Evolutionary conservation across 768 basidiomycete species (phyloP).

Genomic region (Phallus indusiatus): DNA sequence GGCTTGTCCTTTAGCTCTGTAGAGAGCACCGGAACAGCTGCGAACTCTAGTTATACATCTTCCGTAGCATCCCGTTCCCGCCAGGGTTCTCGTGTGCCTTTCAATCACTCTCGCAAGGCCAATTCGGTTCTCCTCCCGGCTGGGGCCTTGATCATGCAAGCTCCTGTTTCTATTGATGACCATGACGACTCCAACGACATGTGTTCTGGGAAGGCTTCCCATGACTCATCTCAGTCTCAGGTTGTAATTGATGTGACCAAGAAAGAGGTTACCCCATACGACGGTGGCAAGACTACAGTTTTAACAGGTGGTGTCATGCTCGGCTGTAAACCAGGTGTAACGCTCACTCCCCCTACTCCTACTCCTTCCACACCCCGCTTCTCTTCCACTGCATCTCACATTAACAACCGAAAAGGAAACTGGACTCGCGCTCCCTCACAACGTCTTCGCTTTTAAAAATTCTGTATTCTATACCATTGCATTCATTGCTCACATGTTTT

Average conservation of each 20-base stretch:
- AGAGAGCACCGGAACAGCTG: slow-evolving; percentile 35
- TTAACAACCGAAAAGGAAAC: slow-evolving; percentile 11
- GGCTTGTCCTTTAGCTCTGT: slow-evolving; percentile 58
- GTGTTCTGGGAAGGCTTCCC: slow-evolving; percentile 26
- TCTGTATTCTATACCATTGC: slow-evolving; percentile 10
- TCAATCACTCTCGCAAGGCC: neutral
- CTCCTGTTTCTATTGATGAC: neutral
- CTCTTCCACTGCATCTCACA: slow-evolving; percentile 13
- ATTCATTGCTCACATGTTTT: slow-evolving; percentile 7
- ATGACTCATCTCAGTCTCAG: slow-evolving; percentile 59
- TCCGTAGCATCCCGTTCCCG: slow-evolving; percentile 18
- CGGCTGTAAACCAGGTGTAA: slow-evolving; percentile 29
- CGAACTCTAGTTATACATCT: slow-evolving; percentile 31
- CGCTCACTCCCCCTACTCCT: slow-evolving; percentile 21
- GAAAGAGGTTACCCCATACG: slow-evolving; percentile 76
- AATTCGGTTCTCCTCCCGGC: slow-evolving; percentile 4
- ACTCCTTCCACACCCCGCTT: slow-evolving; percentile 24
- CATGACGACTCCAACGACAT: neutral
- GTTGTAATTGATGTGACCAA: slow-evolving; percentile 69
- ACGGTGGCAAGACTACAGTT: slow-evolving; percentile 82
- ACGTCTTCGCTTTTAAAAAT: slow-evolving; percentile 36
- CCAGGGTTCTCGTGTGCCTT: slow-evolving; percentile 23
- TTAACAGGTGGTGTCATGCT: slow-evolving; percentile 87
- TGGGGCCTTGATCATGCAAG: slow-evolving; percentile 5
- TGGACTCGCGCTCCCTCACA: slow-evolving; percentile 42